phyloP scores from a whole-genome alignment of 2,329 filamentous ascomycete species.

The Talaromyces sp. region DNA sequence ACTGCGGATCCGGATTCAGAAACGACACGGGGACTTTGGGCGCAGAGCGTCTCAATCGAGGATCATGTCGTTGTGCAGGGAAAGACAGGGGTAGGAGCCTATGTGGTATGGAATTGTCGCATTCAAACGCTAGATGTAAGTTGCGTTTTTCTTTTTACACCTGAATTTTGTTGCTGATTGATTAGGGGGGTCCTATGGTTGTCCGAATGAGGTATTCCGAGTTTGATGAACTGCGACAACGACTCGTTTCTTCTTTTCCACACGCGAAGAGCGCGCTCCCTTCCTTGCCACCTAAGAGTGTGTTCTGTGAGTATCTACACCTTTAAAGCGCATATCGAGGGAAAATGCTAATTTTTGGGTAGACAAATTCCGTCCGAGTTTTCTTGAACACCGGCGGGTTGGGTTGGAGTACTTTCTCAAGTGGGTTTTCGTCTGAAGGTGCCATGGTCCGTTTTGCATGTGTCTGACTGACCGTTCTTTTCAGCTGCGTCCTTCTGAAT shows the following conservation, averaged over 20 bases:
- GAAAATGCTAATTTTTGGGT: slow-evolving; percentile 13
- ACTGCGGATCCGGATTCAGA: slow-evolving; percentile 60
- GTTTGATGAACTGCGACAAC: slow-evolving; percentile 78
- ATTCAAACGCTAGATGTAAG: slow-evolving; percentile 82
- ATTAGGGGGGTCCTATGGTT: slow-evolving; percentile 58
- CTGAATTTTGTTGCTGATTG: not conserved
- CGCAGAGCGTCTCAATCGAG: slow-evolving; percentile 62
- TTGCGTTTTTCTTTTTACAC: no score
- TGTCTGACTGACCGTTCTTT: slow-evolving; percentile 11
- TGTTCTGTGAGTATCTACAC: slow-evolving; percentile 66
- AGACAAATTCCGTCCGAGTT: slow-evolving; percentile 74
- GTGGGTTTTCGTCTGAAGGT: slow-evolving; percentile 54
- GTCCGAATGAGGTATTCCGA: slow-evolving; percentile 77
- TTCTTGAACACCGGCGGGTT: slow-evolving; percentile 79
- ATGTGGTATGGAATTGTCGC: slow-evolving; percentile 90
- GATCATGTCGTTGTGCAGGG: slow-evolving; percentile 65
- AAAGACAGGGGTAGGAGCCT: slow-evolving; percentile 71
- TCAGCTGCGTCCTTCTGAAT: slow-evolving; percentile 84
- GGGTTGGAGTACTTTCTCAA: slow-evolving; percentile 93
- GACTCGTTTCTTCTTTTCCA: slow-evolving; percentile 79
- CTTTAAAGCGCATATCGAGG: not conserved
- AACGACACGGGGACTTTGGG: slow-evolving; percentile 63
- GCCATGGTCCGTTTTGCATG: not conserved
- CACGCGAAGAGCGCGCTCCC: slow-evolving; percentile 83
- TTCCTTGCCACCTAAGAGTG: slow-evolving; percentile 85